Evolutionary conservation across 306 rosid species (phyloP), one percentile per base, ranked within the genome.

Genomic region (Cicer judaicum): DNA sequence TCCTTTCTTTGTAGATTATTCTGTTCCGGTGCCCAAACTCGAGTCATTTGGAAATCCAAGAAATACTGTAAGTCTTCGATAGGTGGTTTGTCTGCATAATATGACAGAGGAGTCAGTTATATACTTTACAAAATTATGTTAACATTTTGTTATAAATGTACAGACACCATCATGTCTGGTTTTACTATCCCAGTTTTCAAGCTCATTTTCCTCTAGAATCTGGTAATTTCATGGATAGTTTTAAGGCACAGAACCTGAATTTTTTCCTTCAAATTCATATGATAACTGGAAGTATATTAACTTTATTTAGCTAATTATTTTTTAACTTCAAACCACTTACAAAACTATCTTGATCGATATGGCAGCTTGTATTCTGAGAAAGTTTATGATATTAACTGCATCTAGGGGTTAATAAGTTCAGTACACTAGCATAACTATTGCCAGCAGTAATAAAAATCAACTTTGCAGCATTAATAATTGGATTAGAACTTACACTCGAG

Each of bases 21-120:
- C 68, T 85, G 93, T 74, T 91, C 96, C 4, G 98, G 98, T 21
- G 98, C 98, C 98, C 98, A 93, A 68, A 79, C 90, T 69, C 80
- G 89, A 64, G 90, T 82, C 64, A 93, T 85, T 93, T 93, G 98
- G 80, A 93, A 93, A 84, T 93, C 98, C 89, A 93, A 85, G 85
- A 93, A 93, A 83, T 93, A 93, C 29, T 93, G 98, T 61, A 93
- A 81, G 82, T 93, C 98, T 84, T 93, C 98, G 18, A 93, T 93
- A 9, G 98, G 98, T 34, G 97, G 98, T 80, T 93, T 93, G 72
- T 87, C 98, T 93, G 91, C 77, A 46, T 46, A 75, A 71, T 78
- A 67, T 8, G 68, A 55, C 36, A 80, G 13, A 64, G 7, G 38
- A 46, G 29, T 53, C 46, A 62, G 43, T 18, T 21, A 29, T 64